Evolutionary conservation across 2,329 filamentous ascomycete genomes (phyloP).

Genomic region (Gliomastix tumulicola): DNA sequence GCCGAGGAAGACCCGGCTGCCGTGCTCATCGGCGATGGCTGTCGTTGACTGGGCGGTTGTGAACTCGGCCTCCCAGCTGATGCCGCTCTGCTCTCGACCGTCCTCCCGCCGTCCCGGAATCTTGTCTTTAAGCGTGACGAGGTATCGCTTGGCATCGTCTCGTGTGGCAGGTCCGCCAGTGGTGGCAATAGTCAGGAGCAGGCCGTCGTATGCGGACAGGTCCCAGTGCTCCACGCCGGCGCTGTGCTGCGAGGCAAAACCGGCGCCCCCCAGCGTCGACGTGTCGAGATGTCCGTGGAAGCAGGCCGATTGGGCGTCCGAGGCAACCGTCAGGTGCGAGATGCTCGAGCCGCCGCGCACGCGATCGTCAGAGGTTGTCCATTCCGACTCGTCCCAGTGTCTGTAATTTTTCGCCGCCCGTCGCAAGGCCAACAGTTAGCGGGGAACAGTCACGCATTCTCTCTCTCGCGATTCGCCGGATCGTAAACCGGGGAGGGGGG

Average conservation of each 20-base stretch:
- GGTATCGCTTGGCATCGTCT: slow-evolving; percentile 69
- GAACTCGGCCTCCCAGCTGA: slow-evolving; percentile 73
- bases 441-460: too few species aligned
- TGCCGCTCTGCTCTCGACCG: slow-evolving; percentile 62
- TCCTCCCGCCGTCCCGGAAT: slow-evolving; percentile 49
- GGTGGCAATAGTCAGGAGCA: slow-evolving; percentile 49
- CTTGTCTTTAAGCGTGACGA: slow-evolving; percentile 67
- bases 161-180: slow-evolving; percentile 51
- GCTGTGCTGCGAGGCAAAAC: slow-evolving; percentile 75
- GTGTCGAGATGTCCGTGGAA: slow-evolving; percentile 70
- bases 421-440: background rate
- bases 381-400: slow-evolving; percentile 52
- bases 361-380: slow-evolving; percentile 66
- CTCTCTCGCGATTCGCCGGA: too few species aligned
- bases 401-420: too few species aligned
- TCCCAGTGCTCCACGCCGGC: slow-evolving; percentile 54
- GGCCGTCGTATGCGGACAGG: slow-evolving; percentile 53
- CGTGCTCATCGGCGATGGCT: background rate
- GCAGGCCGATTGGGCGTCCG: slow-evolving; percentile 28
- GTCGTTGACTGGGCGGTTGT: background rate
- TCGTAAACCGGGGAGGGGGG: too few species aligned
- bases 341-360: slow-evolving; percentile 68
- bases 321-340: slow-evolving; percentile 34
- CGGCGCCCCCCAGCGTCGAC: slow-evolving; percentile 67
- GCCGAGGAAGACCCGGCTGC: slow-evolving; percentile 40